Evolutionary conservation across 768 basidiomycete species (phyloP), one percentile per base, ranked within the genome.

Genomic region (Trametes coccinea): DNA sequence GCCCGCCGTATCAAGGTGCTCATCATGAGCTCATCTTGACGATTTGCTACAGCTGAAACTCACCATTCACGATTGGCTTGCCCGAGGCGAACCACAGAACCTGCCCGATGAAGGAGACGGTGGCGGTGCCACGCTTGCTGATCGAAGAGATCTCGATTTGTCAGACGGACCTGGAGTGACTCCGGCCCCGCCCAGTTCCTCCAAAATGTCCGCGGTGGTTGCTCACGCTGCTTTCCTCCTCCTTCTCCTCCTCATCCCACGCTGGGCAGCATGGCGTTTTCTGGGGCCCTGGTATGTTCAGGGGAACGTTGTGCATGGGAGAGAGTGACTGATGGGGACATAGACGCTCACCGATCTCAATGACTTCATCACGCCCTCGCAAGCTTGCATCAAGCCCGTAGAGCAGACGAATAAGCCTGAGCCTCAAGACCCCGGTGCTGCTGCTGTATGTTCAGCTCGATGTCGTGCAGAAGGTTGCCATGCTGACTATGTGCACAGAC

Each of bases 311-410:
- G 29, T n/a, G 52, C 48, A 4, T 44, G 34, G 11, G n/a, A 17
- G 47, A 1, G 41, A 22, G 51, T 30, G 10, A 27, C 29, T 49
- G 27, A 58, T 50, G n/a, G 52, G 3, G 17, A 27, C 5, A 11
- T 62, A 95, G 93, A 95, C 90, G 8, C 78, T 98, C 49, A 93
- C 93, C 17, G 95, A 96, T 75, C 82, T 98, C 52, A 98, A 98
- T 73, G 97, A 98, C 75, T 99, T 95, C 73, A 92, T 99, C 45
- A 90, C 93, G 0, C 97, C 97, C 1, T 90, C 94, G 1, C 96
- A 98, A 76, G 91, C 91, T 17, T 99, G 97, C 75, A 98, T 98
- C 76, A 97, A 98, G 70, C 96, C 97, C 0, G 93, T 98, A 27
- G 80, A 86, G 67, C 78, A 82, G 61, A 74, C 76, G 8, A 81